These are phyloP conservation scores for Phytopythium aichiense DNA, from an alignment of 352 stramenopile genomes.

Conservation along the genomic window DNA sequence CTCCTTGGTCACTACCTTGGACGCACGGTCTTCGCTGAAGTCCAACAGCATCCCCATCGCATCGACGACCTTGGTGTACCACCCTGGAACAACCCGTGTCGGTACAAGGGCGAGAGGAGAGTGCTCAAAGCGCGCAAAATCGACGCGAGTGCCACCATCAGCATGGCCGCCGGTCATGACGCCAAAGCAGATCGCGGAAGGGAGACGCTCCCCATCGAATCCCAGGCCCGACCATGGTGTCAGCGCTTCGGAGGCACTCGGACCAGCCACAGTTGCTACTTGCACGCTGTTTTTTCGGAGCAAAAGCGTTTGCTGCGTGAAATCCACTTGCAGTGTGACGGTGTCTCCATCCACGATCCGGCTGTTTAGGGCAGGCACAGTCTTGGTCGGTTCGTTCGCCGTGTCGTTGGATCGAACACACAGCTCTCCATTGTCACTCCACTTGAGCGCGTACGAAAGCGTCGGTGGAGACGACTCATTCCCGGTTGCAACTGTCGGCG, in stretches of 20 bases:
- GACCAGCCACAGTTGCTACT: constrained; percentile 13
- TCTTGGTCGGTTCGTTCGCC: not conserved
- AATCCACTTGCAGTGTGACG: constrained; percentile 39
- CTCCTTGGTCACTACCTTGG: constrained; percentile 37
- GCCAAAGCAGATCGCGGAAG: constrained; percentile 6
- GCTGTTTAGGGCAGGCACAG: constrained; percentile 10
- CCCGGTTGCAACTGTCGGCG: not conserved
- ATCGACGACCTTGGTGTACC: constrained; percentile 62
- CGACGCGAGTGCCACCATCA: constrained; percentile 14
- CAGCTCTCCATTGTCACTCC: constrained; percentile 18
- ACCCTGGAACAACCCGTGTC: constrained; percentile 28
- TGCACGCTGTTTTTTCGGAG: constrained; percentile 41
- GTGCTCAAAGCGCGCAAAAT: constrained; percentile 15
- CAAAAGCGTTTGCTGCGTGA: constrained; percentile 18
- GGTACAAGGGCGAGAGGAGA: constrained; percentile 38
- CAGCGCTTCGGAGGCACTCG: constrained; percentile 16
- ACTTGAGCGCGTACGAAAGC: constrained; percentile 14
- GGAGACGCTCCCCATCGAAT: not conserved
- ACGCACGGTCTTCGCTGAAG: constrained; percentile 35
- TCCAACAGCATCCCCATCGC: constrained; percentile 51
- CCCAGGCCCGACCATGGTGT: constrained; percentile 15
- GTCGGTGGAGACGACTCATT: not conserved
- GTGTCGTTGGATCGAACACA: constrained; percentile 9
- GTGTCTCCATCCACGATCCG: constrained; percentile 35
- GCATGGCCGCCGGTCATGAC: not conserved